Base-by-base conservation (phyloP, 345 rosid genomes). In the Gossypium stocksii region DNA sequence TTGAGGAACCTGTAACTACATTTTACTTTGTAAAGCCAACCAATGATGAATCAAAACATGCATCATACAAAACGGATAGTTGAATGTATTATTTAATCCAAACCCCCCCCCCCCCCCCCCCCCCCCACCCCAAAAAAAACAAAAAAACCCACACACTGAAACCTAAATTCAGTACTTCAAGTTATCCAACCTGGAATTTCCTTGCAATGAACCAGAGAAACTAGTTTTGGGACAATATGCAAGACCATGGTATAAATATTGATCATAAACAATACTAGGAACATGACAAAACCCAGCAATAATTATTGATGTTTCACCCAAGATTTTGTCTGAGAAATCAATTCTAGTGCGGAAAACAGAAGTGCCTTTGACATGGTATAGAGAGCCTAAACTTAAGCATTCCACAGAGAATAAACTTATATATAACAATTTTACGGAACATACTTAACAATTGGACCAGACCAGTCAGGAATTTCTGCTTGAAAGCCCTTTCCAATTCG, bases 381-480 rank as follows among this genome's bases (percentile, higher is more conserved):
- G 23, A 48, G 9, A 68, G 9, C 72, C 43, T 7, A 49, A 69
- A 51, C 58, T 16, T 69, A 69, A 2, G 59, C 72, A 49, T 51
- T 25, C 23, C 23, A 69, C n/a, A 27, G n/a, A 69, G 16, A 51
- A 69, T 25, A 25, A 16, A 69, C 25, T 49, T 66, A 13, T 49
- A 69, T 25, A 16, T 49, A 69, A 51, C 0, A 49, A 23, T 69
- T 69, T 69, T 67, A 51, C 60, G 49, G 70, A 71, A 82, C 88
- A 75, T 86, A 95, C 97, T 82, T 73, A 45, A 72, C 79, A 45
- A 75, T 72, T 74, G 93, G 97, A 80, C 90, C 97, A 62, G 83
- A 82, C 95, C 98, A 89, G 44, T 86, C 92, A 73, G 97, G 90
- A 78, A 96, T 88, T 61, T 93, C 88, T 6, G 94, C 97, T 90